phyloP scores from a whole-genome alignment of 2,329 filamentous ascomycete genomes.

The Sarocladiaceae sp. region DNA sequence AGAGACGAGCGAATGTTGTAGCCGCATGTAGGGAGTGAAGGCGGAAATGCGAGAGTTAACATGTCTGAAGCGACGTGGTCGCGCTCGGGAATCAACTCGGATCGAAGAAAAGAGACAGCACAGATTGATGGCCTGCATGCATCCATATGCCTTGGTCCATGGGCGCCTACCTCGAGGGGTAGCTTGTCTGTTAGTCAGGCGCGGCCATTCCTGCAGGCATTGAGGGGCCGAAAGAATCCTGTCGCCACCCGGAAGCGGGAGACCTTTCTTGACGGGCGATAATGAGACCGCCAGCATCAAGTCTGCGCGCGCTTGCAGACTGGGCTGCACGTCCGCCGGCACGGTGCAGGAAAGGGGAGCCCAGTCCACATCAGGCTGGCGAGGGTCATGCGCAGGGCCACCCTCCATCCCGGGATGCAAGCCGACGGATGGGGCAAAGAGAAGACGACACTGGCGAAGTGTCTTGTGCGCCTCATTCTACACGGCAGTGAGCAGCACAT shows the following conservation, averaged over 20 bases:
- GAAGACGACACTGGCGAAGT: background rate
- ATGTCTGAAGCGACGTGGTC: no score
- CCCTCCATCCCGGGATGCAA: constrained; percentile 2
- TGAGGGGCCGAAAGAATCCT: background rate
- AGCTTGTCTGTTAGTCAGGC: background rate
- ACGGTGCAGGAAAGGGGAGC: constrained; percentile 4
- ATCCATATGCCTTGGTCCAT: constrained; percentile 1
- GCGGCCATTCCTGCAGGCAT: constrained; percentile 5
- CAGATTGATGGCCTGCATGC: constrained; percentile 2
- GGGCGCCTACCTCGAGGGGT: background rate
- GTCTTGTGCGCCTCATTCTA: background rate
- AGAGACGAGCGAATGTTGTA: no score
- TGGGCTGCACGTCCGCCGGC: constrained; percentile 1
- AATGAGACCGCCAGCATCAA: constrained; percentile 1
- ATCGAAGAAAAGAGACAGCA: background rate
- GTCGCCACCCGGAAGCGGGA: constrained; percentile 7
- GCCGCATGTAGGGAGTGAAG: no score
- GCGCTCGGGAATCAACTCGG: constrained; percentile 6
- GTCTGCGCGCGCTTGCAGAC: background rate
- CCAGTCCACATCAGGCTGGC: constrained; percentile 1
- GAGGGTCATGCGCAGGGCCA: constrained; percentile 6
- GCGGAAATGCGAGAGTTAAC: no score
- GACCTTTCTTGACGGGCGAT: constrained; percentile 7
- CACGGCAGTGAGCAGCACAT: no score
- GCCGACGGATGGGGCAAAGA: background rate